Base-by-base conservation (phyloP, 2,329 filamentous ascomycete species). In the Mycosphaerella sp. region DNA sequence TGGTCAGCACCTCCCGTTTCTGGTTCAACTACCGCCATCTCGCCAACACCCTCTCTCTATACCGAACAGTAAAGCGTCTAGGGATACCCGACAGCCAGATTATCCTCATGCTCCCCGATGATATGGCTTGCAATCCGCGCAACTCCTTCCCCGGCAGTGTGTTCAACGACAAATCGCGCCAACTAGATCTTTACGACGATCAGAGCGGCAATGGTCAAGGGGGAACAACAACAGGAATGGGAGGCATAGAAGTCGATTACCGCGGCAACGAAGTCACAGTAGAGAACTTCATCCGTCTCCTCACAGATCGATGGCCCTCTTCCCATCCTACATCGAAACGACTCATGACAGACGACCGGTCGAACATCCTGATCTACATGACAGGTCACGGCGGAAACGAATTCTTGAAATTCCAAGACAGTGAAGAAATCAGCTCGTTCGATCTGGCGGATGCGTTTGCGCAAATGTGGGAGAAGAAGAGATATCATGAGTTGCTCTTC, bases 11-110 rank as follows among this genome's bases (percentile, higher is more conserved):
- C 5, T 98, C 93, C 47, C 87, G 93, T 48, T 98, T 98, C 78
- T 98, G 93, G 93, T 98, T 98, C 82, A 98, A 98, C 75, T 98
- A 98, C 73, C 87, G 93, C 52, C 93, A 98, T 71, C 85, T 98
- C 46, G 90, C 93, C 70, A 98, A 98, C 73, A 93, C 95, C 14
- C 82, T 98, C 55, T 96, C 91, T 53, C 84, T 98, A 58, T 98
- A 98, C 73, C 88, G 93, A 52, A 98, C 93, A 51, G 93, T 98
- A 57, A 98, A 98, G 75, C 87, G 93, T 10, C 83, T 98, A 34
- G 93, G 93, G 42, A 98, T 98, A 54, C 93, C 93, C 32, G 93
- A 98, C 72, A 95, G 89, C 45, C 93, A 98, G 70, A 98, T 98
- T 72, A 97, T 98, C 68, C 86, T 98, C 60, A 97, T 98, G 90